A percentile compares a stretch with the other conserved stretches of the same genome.
Evolutionary conservation across 2,329 filamentous ascomycete genomes (phyloP).

Genomic region (Phaeosphaeria sp.): DNA sequence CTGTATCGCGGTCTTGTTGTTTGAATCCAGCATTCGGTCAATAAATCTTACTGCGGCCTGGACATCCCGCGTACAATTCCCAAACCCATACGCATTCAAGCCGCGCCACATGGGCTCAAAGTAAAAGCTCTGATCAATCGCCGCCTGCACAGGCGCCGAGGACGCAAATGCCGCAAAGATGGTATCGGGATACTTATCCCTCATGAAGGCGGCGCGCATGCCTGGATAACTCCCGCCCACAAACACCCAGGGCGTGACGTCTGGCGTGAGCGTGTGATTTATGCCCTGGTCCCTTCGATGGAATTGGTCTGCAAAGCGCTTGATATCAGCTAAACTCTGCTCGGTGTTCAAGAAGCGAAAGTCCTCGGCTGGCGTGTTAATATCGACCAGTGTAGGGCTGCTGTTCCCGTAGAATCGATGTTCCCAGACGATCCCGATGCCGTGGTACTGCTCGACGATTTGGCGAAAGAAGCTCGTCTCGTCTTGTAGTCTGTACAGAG

Average conservation of each 20-base stretch:
- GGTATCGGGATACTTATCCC: slow-evolving; percentile 47
- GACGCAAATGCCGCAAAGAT: slow-evolving; percentile 47
- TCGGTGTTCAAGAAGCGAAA: slow-evolving; percentile 49
- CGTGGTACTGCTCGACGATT: slow-evolving; percentile 43
- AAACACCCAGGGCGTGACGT: slow-evolving; percentile 48
- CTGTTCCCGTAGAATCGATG: slow-evolving; percentile 53
- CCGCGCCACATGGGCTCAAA: slow-evolving; percentile 58
- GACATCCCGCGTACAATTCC: slow-evolving; percentile 59
- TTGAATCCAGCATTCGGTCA: slow-evolving; percentile 51
- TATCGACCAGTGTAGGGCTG: slow-evolving; percentile 38
- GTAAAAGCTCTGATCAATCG: slow-evolving; percentile 58
- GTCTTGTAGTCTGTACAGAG: slow-evolving; percentile 34
- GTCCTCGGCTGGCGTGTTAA: slow-evolving; percentile 39
- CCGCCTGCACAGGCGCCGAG: slow-evolving; percentile 53
- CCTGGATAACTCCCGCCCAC: slow-evolving; percentile 48
- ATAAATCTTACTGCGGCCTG: slow-evolving; percentile 58
- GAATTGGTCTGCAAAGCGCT: slow-evolving; percentile 50
- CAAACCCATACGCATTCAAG: slow-evolving; percentile 50
- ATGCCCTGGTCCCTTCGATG: slow-evolving; percentile 36
- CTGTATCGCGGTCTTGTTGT: slow-evolving; percentile 39
- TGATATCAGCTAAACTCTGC: slow-evolving; percentile 52
- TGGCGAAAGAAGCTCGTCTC: slow-evolving; percentile 44
- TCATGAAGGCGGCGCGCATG: slow-evolving; percentile 49
- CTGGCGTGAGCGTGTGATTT: slow-evolving; percentile 42
- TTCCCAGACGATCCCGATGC: slow-evolving; percentile 50